These are phyloP conservation scores for Neonothopanus nambi DNA, from an alignment of 1,284 basidiomycete genomes.

Conservation along the genomic window DNA sequence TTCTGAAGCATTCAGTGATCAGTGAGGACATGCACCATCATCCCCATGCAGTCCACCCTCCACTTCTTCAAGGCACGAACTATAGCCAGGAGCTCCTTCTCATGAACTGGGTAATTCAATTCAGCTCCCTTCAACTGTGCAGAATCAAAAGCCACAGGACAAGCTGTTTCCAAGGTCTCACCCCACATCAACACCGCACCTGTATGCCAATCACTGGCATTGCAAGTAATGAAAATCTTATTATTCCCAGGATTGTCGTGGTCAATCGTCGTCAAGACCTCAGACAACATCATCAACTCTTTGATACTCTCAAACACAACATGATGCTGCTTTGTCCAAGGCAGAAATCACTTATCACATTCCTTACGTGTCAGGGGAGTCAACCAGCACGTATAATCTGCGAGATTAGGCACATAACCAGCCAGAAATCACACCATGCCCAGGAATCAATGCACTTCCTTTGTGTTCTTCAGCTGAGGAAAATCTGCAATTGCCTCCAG, in stretches of 20 bases:
- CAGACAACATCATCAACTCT: constrained; percentile 16
- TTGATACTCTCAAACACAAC: constrained; percentile 31
- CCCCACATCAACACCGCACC: constrained; percentile 29
- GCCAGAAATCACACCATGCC: constrained; percentile 33
- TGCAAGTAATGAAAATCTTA: constrained; percentile 31
- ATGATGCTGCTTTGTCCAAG: constrained; percentile 25
- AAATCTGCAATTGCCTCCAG: constrained; percentile 19
- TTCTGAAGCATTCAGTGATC: constrained; percentile 41
- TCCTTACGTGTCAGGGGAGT: constrained; percentile 27
- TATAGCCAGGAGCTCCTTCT: constrained; percentile 29
- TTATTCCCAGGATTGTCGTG: constrained; percentile 26
- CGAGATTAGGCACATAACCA: constrained; percentile 25
- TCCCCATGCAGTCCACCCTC: constrained; percentile 31
- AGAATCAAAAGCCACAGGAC: constrained; percentile 32
- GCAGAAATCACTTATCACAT: constrained; percentile 18
- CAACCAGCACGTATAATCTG: constrained; percentile 25
- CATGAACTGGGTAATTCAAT: constrained; percentile 30
- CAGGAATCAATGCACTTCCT: constrained; percentile 29
- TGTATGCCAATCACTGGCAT: constrained; percentile 29
- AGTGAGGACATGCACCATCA: neutral
- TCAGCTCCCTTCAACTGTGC: constrained; percentile 29
- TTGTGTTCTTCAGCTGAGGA: constrained; percentile 22
- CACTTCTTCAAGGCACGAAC: constrained; percentile 32
- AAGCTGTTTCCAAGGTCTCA: constrained; percentile 24
- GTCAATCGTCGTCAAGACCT: constrained; percentile 22